Base-by-base conservation (phyloP, 164 flowering plant species). In the Tetracentron sinense region DNA sequence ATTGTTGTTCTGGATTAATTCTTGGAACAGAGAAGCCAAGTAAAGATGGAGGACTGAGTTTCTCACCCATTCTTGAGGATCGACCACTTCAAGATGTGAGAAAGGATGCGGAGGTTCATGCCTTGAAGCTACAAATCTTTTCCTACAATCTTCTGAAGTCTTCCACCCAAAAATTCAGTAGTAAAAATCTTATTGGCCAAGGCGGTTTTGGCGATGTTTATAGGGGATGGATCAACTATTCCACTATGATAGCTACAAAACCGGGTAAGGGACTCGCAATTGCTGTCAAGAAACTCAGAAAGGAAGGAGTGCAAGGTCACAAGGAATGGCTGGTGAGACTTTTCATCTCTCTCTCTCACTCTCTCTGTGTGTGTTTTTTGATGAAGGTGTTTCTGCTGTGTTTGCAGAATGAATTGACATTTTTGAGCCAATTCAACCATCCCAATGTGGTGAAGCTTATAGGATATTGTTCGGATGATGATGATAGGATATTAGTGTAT, bases 131-230 rank as follows among this genome's bases (percentile, higher is more conserved):
- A 22, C 54, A 35, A 12, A 31, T 44, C 50, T 61, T 68, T 19
- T n/a, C 62, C 22, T 68, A 56, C 29, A 56, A 42, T 35, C 61
- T n/a, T 0, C 6, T 77, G 52, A 60, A 52, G 58, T 57, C 57
- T 28, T 75, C 80, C 11, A 77, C 80, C 35, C 44, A 60, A 1
- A 77, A 65, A 33, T 77, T 77, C 57, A 28, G 63, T 42, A 10
- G 25, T 1, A 60, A 66, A 44, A 74, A 71, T 33, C 50, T 71
- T 1, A n/a, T 74, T 0, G 80, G 80, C 11, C 60, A 68, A 68
- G 80, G 80, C n/a, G 80, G 80, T 31, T 73, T 62, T 38, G 80
- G 80, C 0, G 68, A 68, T 28, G 77, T 77, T 26, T 77, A 64
- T 33, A 71, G 30, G 51, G 80, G 77, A 30, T 74, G 74, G 64